Conservation (phyloP, 352 stramenopile species). For the Plasmopara muralis region DNA sequence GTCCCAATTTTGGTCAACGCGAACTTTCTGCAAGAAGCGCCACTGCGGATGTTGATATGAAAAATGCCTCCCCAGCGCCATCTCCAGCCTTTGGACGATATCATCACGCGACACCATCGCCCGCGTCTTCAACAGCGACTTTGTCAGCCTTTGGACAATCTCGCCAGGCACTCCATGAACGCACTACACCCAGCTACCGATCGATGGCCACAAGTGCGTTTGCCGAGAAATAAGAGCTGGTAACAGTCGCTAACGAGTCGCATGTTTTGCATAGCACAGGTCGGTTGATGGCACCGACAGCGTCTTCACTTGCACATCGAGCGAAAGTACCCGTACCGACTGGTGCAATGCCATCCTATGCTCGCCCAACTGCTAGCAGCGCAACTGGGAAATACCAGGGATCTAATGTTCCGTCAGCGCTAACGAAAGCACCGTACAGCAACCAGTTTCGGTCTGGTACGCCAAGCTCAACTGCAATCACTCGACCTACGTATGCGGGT, state of each 20-base stretch:
- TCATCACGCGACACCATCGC: conserved; percentile 7
- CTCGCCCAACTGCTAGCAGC: conserved; percentile 25
- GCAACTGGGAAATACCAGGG: conserved; percentile 18
- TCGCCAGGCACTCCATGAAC: conserved; percentile 15
- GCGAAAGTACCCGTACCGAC: conserved; percentile 3
- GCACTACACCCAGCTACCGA: conserved; percentile 7
- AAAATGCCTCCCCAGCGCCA: conserved; percentile 19
- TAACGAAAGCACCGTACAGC: conserved; percentile 20
- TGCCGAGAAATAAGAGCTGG: conserved; percentile 1
- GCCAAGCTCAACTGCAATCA: conserved; percentile 2
- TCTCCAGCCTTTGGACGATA: conserved; percentile 9
- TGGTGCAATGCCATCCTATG: conserved; percentile 21
- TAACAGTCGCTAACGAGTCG: conserved; percentile 4
- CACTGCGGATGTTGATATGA: conserved; percentile 30
- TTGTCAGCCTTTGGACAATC: conserved; percentile 7
- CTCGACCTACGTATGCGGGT: conserved; percentile 7
- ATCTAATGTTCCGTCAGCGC: conserved; percentile 20
- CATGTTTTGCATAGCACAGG: conserved; percentile 8
- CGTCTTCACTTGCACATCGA: conserved; percentile 25
- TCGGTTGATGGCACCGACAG: conserved; percentile 24
- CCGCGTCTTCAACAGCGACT: conserved; percentile 4
- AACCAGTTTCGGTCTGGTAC: conserved; percentile 19
- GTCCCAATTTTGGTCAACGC: conserved; percentile 20
- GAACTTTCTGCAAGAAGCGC: conserved; percentile 2
- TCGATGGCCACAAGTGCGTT: conserved; percentile 21